Percentiles rank a stretch among this genome's conserved stretches.
Evolutionary conservation across 345 rosid species (phyloP).

Genomic region (Turnera subulata): DNA sequence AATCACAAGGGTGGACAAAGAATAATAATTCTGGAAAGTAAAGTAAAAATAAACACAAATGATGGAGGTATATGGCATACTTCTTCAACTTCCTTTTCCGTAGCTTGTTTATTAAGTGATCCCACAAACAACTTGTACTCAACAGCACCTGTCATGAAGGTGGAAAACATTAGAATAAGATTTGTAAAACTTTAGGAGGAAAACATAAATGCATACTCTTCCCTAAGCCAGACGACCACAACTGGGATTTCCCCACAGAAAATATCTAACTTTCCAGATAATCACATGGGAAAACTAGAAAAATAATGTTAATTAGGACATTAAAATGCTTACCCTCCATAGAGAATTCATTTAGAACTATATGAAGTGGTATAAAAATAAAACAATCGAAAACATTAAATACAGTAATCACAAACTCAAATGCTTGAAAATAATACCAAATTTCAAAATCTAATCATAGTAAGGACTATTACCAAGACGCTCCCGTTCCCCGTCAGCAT

Average conservation of each 20-base stretch:
- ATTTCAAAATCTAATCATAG: neutral
- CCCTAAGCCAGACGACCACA: neutral
- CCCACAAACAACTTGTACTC: slow-evolving; percentile 97
- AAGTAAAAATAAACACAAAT: slow-evolving; percentile 11
- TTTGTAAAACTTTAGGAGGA: no score
- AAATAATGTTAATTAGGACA: neutral
- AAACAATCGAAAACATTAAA: neutral
- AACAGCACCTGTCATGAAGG: slow-evolving; percentile 58
- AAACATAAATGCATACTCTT: no score
- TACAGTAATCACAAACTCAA: neutral
- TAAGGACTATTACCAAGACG: slow-evolving; percentile 66
- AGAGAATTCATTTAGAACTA: no score
- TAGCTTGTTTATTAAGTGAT: slow-evolving; percentile 85
- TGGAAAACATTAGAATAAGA: neutral
- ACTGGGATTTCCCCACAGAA: neutral
- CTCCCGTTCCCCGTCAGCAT: slow-evolving; percentile 98
- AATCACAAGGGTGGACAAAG: neutral
- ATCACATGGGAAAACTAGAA: neutral
- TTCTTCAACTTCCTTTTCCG: slow-evolving; percentile 91
- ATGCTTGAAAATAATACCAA: neutral
- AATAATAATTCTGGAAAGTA: neutral
- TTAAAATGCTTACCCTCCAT: no score
- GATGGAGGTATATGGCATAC: slow-evolving; percentile 35
- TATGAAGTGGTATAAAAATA: no score
- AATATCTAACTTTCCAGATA: neutral